phyloP scores from a whole-genome alignment of 345 rosid genomes.

The Eucalyptus globulus region DNA sequence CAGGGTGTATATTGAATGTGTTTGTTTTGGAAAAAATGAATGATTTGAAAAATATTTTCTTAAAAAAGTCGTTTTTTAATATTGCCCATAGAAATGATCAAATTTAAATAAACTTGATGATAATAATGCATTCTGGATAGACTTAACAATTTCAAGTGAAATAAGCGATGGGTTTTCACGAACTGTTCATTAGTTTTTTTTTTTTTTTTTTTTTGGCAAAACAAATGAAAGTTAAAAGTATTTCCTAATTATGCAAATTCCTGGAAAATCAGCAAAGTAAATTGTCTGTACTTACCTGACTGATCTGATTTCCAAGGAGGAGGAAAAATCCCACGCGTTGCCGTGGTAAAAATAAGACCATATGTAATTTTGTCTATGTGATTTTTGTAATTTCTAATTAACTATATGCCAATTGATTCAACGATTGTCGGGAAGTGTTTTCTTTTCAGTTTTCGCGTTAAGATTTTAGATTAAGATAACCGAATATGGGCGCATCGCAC shows the following conservation, averaged over 20 bases:
- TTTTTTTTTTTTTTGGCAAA: fast-evolving
- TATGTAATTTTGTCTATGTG: not conserved
- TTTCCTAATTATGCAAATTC: not conserved
- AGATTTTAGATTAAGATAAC: not conserved
- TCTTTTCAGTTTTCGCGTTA: not conserved
- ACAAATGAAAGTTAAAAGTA: not conserved
- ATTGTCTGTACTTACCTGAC: not conserved
- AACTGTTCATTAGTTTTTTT: too few species aligned
- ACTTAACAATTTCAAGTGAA: not conserved
- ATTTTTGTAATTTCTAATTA: not conserved
- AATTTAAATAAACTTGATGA: not conserved
- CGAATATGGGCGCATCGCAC: not conserved
- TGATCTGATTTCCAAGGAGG: not conserved
- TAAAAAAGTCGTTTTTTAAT: not conserved
- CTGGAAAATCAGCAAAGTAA: not conserved
- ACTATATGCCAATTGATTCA: not conserved
- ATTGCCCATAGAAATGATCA: not conserved
- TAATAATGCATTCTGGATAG: not conserved
- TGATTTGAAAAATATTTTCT: too few species aligned
- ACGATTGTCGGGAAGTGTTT: not conserved
- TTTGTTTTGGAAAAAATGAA: too few species aligned
- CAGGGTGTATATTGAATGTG: too few species aligned
- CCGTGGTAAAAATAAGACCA: not conserved
- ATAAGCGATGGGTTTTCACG: not conserved
- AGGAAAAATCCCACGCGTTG: not conserved